A percentile compares a stretch with the other conserved stretches of the same genome.
Conservation (phyloP, 2,329 filamentous ascomycete genomes). For the Pseudocercospora fijiensis region DNA sequence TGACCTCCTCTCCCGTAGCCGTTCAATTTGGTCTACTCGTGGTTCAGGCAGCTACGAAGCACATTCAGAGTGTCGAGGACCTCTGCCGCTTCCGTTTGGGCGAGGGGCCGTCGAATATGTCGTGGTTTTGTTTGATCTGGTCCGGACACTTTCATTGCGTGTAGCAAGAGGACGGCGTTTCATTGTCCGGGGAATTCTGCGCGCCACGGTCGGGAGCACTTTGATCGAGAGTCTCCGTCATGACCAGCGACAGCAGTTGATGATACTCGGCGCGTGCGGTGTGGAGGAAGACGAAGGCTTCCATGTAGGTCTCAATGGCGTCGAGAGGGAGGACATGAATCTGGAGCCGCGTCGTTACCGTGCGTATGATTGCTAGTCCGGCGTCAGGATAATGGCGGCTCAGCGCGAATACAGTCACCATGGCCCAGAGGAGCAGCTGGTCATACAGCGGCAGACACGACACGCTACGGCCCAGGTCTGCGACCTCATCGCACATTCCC, state of each 20-base stretch:
- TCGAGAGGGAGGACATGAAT: conserved; percentile 4
- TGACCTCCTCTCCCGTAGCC: not conserved
- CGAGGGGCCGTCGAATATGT: not conserved
- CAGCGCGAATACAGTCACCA: conserved; percentile 20
- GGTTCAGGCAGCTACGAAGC: not conserved
- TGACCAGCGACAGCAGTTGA: conserved; percentile 8
- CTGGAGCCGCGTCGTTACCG: conserved; percentile 6
- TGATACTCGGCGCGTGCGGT: conserved; percentile 17
- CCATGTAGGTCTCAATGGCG: conserved; percentile 13
- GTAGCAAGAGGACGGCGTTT: not conserved
- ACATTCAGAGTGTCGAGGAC: not conserved
- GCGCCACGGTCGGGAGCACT: not conserved
- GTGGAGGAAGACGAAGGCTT: conserved; percentile 19
- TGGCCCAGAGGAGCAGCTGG: conserved; percentile 18
- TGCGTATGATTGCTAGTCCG: conserved; percentile 12
- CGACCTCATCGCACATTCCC: conserved; percentile 18
- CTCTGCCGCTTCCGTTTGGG: not conserved
- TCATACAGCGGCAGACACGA: conserved; percentile 15
- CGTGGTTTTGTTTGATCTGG: not conserved
- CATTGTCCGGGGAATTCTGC: not conserved
- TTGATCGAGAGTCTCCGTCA: not conserved
- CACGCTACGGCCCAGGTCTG: conserved; percentile 16
- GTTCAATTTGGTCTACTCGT: not conserved
- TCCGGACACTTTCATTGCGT: not conserved
- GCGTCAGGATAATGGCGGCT: conserved; percentile 9